A percentile compares a stretch with the other conserved stretches of the same genome.
Conservation (phyloP, 2,329 filamentous ascomycete species). For the Diaporthe vaccinii region DNA sequence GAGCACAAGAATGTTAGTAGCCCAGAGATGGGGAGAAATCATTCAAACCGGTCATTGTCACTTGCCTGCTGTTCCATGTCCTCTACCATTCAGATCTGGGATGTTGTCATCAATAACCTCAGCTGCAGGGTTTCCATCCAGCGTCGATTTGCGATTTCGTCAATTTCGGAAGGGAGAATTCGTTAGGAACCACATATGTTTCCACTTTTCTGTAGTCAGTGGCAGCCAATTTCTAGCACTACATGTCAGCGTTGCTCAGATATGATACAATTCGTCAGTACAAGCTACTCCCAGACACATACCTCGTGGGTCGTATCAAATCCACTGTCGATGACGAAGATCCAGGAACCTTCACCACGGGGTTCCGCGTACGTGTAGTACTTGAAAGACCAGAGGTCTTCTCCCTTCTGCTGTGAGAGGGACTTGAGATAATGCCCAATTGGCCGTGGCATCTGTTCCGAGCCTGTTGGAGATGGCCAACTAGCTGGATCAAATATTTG, state of each 20-base stretch:
- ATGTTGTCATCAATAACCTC: conserved; percentile 23
- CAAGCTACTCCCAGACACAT: background rate
- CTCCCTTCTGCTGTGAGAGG: conserved; percentile 36
- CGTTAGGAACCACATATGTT: background rate
- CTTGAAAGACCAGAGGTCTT: background rate
- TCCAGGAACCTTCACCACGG: conserved; percentile 24
- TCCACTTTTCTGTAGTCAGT: conserved; percentile 21
- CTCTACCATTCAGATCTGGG: background rate
- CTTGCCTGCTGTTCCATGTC: conserved; percentile 25
- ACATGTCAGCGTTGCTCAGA: background rate
- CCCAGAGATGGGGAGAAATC: too few relatives aligned
- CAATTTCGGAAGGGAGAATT: conserved; percentile 13
- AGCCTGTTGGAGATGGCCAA: conserved; percentile 19
- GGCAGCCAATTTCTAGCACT: background rate
- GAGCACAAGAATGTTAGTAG: too few relatives aligned
- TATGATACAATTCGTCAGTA: too few relatives aligned
- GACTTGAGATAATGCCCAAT: conserved; percentile 6
- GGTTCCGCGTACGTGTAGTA: conserved; percentile 32
- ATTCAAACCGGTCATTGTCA: background rate
- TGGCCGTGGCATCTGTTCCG: background rate
- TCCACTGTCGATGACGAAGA: conserved; percentile 29
- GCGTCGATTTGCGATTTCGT: background rate
- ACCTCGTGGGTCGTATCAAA: conserved; percentile 23
- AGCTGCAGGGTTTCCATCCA: background rate
- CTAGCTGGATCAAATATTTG: background rate